Conservation (phyloP, 768 basidiomycete species). For the Lactarius trivialis region DNA sequence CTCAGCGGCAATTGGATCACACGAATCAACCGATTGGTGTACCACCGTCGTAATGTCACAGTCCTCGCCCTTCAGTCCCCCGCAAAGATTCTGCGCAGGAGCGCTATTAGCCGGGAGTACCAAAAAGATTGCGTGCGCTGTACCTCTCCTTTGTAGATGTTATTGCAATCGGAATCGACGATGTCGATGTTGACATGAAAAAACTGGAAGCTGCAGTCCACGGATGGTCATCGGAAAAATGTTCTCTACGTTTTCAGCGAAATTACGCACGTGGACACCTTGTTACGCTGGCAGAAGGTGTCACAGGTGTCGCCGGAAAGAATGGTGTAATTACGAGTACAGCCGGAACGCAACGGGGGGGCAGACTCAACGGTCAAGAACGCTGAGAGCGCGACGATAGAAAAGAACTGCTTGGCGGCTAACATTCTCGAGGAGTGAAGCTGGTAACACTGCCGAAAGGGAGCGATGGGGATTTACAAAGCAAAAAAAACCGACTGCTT, state of each 20-base stretch:
- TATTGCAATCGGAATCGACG: too few species aligned
- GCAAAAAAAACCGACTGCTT: background rate
- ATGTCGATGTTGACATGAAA: too few species aligned
- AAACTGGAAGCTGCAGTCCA: background rate
- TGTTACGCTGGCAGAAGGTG: slow-evolving; percentile 42
- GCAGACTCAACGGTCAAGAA: background rate
- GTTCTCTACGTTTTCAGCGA: background rate
- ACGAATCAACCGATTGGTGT: slow-evolving; percentile 45
- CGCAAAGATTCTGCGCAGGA: too few species aligned
- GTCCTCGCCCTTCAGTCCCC: too few species aligned
- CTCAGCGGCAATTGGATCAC: slow-evolving; percentile 36
- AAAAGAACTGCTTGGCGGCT: background rate
- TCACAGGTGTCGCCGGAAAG: slow-evolving; percentile 49
- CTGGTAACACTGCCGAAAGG: background rate
- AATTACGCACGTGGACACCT: slow-evolving; percentile 39
- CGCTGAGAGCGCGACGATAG: slow-evolving; percentile 1
- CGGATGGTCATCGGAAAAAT: background rate
- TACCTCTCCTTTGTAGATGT: too few species aligned
- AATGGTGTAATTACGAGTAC: slow-evolving; percentile 47
- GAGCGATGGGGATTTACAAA: background rate
- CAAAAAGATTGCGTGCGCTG: too few species aligned
- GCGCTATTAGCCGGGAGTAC: too few species aligned
- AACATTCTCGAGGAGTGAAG: background rate
- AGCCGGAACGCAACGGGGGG: slow-evolving; percentile 29
- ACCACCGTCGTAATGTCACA: too few species aligned